These are phyloP conservation scores for Cenchrus purpureus DNA, from an alignment of 176 grass and related monocot genomes.

Conservation along the genomic window DNA sequence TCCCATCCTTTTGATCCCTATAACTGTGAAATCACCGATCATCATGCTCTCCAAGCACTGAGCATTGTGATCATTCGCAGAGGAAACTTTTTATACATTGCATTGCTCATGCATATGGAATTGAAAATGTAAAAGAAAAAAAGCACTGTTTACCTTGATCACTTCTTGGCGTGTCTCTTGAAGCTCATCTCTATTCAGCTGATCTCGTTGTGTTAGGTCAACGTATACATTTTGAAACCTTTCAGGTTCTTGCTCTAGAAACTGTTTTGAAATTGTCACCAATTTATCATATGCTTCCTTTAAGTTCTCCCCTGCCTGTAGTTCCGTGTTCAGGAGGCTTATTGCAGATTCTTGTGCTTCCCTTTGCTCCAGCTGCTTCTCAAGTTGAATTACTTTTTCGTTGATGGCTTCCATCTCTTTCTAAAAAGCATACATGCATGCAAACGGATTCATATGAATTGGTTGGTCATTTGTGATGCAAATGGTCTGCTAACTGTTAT, in stretches of 20 bases:
- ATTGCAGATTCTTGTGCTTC: background rate
- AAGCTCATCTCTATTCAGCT: background rate
- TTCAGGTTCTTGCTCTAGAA: slow-evolving; percentile 2
- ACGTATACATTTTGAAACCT: background rate
- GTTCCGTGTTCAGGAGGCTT: slow-evolving; percentile 22
- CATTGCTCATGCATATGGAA: background rate
- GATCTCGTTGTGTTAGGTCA: background rate
- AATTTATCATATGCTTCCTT: slow-evolving; percentile 2
- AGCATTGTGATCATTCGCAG: background rate
- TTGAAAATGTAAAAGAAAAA: background rate
- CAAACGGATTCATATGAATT: background rate
- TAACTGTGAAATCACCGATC: background rate
- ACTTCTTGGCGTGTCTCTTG: slow-evolving; percentile 34
- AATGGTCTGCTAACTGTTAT: background rate
- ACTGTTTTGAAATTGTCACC: background rate
- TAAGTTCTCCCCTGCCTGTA: slow-evolving; percentile 26
- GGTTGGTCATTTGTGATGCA: background rate
- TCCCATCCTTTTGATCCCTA: slow-evolving; percentile 51
- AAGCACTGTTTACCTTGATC: slow-evolving; percentile 17
- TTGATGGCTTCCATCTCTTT: slow-evolving; percentile 36
- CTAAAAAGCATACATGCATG: slow-evolving; percentile 4
- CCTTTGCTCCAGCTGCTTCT: slow-evolving; percentile 41
- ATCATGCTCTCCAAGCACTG: slow-evolving; percentile 25
- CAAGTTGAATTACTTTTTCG: slow-evolving; percentile 10
- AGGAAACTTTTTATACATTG: background rate